Percentiles rank a stretch among this genome's conserved stretches.
Evolutionary conservation across 2,329 filamentous ascomycete genomes (phyloP).

Genomic region (Claviceps citrina): DNA sequence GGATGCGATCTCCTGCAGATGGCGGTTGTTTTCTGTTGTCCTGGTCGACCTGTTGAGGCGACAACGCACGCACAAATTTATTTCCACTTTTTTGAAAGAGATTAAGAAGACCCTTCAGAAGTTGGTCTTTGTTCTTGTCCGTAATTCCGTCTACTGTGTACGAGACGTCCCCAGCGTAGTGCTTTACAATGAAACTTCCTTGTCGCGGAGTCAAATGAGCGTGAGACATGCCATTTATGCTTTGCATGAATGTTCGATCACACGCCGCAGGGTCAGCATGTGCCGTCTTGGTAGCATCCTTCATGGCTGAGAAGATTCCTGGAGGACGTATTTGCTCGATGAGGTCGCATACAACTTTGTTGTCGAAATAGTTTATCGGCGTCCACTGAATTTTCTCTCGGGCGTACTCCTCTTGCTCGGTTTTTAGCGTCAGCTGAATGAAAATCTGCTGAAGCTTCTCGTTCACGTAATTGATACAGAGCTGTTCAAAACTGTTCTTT

Average conservation of each 20-base stretch:
- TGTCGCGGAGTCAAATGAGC: constrained; percentile 83
- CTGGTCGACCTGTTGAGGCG: constrained; percentile 86
- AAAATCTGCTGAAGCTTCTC: constrained; percentile 99
- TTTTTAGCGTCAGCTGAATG: constrained; percentile 89
- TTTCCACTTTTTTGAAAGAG: constrained; percentile 75
- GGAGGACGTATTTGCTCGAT: constrained; percentile 85
- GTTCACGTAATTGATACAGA: constrained; percentile 99
- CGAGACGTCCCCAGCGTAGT: constrained; percentile 92
- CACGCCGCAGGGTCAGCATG: constrained; percentile 89
- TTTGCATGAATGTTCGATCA: constrained; percentile 89
- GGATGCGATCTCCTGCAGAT: constrained; percentile 92
- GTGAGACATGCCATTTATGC: constrained; percentile 80
- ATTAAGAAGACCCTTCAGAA: constrained; percentile 84
- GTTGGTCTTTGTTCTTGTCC: constrained; percentile 97
- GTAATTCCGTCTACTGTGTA: constrained; percentile 95
- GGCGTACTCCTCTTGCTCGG: constrained; percentile 94
- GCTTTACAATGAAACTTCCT: constrained; percentile 95
- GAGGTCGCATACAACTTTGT: constrained; percentile 94
- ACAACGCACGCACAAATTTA: constrained; percentile 70
- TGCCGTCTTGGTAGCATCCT: constrained; percentile 96
- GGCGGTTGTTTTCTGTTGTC: constrained; percentile 90
- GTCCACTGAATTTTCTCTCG: constrained; percentile 97
- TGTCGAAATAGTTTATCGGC: constrained; percentile 98
- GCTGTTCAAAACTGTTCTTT: constrained; percentile 95
- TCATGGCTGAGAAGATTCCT: constrained; percentile 87